These are phyloP conservation scores for Malassezia pachydermatis DNA, from an alignment of 1,284 basidiomycete species.

Conservation along the genomic window DNA sequence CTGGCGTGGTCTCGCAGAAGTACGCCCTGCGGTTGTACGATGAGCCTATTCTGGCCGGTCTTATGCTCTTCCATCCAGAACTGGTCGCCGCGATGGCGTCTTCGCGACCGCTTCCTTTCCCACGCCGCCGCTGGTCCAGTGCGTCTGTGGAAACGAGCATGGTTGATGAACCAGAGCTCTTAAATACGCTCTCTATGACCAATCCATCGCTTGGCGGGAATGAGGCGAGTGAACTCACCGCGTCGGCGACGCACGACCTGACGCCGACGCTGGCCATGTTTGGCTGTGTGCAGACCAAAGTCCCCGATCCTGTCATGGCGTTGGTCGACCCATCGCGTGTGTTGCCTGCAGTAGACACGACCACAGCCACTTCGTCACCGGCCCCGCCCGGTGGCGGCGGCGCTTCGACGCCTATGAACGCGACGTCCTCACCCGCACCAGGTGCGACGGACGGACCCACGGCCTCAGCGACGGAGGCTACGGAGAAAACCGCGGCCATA, in stretches of 20 bases:
- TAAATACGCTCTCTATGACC: background rate
- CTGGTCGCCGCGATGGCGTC: conserved; percentile 72
- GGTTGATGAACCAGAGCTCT: conserved; percentile 14
- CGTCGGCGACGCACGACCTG: conserved; percentile 23
- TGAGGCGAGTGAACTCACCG: conserved; percentile 26
- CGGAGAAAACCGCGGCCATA: background rate
- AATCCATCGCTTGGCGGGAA: conserved; percentile 23
- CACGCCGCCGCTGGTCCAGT: background rate
- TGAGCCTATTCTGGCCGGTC: conserved; percentile 85
- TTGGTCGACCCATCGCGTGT: background rate
- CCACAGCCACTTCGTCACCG: conserved; percentile 10
- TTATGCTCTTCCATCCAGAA: conserved; percentile 82
- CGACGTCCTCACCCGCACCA: conserved; percentile 17
- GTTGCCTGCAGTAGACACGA: background rate
- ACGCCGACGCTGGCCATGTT: conserved; percentile 39
- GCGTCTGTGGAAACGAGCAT: background rate
- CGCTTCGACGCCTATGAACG: background rate
- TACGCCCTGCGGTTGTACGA: conserved; percentile 86
- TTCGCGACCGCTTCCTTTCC: conserved; percentile 4
- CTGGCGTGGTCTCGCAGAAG: conserved; percentile 68
- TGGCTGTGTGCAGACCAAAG: conserved; percentile 23
- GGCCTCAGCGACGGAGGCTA: background rate
- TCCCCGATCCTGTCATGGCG: conserved; percentile 22
- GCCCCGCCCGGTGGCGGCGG: conserved; percentile 18
- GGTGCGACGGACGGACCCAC: background rate